Percentiles rank a stretch among this genome's conserved stretches.
Conservation (phyloP, 306 rosid genomes). For the Inga laurina region DNA sequence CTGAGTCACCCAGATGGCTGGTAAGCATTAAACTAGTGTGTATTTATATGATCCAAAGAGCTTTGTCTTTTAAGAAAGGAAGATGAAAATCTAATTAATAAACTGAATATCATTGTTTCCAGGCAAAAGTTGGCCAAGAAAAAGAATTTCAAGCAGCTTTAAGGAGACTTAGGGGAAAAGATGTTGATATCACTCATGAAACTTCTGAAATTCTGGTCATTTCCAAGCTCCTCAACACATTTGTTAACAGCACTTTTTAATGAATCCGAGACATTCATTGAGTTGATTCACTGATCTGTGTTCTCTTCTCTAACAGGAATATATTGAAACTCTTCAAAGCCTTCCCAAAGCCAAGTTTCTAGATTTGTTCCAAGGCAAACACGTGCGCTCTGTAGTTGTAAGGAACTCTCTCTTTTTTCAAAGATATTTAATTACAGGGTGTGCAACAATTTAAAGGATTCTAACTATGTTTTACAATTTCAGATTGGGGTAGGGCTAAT, state of each 20-base stretch:
- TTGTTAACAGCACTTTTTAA: neutral
- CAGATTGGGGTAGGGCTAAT: constrained; percentile 87
- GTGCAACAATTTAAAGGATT: constrained; percentile 3
- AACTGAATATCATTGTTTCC: constrained; percentile 24
- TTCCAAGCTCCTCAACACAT: constrained; percentile 26
- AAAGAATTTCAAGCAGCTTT: constrained; percentile 61
- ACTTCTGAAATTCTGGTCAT: constrained; percentile 69
- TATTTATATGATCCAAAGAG: neutral
- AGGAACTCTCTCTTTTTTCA: constrained; percentile 36
- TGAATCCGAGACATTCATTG: constrained; percentile 19
- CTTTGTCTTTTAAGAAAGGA: neutral
- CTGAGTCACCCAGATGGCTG: constrained; percentile 93
- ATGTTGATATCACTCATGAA: constrained; percentile 62
- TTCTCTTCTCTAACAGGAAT: constrained; percentile 49
- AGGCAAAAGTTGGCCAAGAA: constrained; percentile 68
- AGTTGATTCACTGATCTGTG: constrained; percentile 2
- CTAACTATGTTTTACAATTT: constrained; percentile 23
- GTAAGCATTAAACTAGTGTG: constrained; percentile 37
- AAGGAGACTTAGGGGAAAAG: constrained; percentile 59
- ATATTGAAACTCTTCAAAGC: constrained; percentile 58
- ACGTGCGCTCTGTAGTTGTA: constrained; percentile 64
- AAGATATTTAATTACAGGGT: constrained; percentile 1
- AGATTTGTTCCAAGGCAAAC: constrained; percentile 64
- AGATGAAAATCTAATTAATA: neutral
- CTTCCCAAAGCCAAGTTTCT: constrained; percentile 59